Evolutionary conservation across 2,329 filamentous ascomycete species (phyloP).

Genomic region (Penicillium sp.): DNA sequence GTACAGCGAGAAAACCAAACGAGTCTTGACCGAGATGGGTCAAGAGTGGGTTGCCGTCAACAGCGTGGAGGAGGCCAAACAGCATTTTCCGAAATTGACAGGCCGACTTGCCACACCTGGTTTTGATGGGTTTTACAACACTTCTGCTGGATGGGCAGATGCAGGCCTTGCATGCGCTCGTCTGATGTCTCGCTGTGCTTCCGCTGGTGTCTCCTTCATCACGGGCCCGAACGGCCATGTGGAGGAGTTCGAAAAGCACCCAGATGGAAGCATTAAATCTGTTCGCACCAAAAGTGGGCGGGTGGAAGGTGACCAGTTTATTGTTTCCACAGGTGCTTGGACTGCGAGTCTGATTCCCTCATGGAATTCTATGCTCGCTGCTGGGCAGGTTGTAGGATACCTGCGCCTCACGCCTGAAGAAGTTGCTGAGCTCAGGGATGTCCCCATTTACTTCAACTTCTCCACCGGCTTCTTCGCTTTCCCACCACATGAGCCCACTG

Average conservation of each 20-base stretch:
- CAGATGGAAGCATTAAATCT: slow-evolving; percentile 54
- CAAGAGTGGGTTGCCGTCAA: slow-evolving; percentile 25
- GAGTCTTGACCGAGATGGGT: slow-evolving; percentile 26
- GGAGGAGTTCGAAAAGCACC: slow-evolving; percentile 34
- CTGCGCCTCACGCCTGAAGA: slow-evolving; percentile 70
- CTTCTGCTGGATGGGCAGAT: slow-evolving; percentile 33
- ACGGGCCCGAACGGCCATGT: slow-evolving; percentile 34
- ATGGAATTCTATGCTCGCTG: slow-evolving; percentile 70
- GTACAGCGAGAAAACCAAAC: slow-evolving; percentile 26
- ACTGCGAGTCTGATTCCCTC: slow-evolving; percentile 73
- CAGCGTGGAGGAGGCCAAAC: slow-evolving; percentile 18
- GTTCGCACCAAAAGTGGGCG: slow-evolving; percentile 53
- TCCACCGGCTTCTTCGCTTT: slow-evolving; percentile 52
- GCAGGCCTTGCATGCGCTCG: slow-evolving; percentile 24
- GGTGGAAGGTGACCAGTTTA: slow-evolving; percentile 65
- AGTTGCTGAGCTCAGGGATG: slow-evolving; percentile 60
- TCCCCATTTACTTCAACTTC: slow-evolving; percentile 60
- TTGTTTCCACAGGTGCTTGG: slow-evolving; percentile 85
- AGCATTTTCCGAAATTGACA: slow-evolving; percentile 23
- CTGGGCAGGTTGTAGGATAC: slow-evolving; percentile 76
- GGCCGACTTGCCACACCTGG: slow-evolving; percentile 20
- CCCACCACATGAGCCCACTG: slow-evolving; percentile 38
- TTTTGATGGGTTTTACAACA: slow-evolving; percentile 31
- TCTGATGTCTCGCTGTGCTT: slow-evolving; percentile 24
- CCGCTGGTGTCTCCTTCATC: slow-evolving; percentile 28